Evolutionary conservation across 2,329 filamentous ascomycete species (phyloP).

Genomic region (Aspergillus pseudonomiae): DNA sequence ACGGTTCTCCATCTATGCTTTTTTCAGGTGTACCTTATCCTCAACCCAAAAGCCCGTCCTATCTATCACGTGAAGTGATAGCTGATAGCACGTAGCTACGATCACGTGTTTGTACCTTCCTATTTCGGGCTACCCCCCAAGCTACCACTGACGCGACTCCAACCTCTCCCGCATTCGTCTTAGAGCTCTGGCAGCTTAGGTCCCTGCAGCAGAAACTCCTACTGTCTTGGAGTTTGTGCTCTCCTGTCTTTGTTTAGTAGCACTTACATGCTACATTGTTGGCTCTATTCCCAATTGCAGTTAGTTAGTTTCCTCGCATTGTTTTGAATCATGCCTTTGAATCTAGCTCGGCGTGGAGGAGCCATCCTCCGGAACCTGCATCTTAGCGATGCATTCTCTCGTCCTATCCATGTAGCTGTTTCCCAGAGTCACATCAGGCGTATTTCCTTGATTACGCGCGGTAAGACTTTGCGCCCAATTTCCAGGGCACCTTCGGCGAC

Average conservation of each 20-base stretch:
- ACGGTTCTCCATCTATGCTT: conserved; percentile 1
- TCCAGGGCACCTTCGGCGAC: conserved; percentile 16
- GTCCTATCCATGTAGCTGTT: conserved; percentile 29
- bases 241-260: neutral
- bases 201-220: conserved; percentile 12
- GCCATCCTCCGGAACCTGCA: conserved; percentile 34
- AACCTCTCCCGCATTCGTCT: conserved; percentile 36
- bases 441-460: conserved; percentile 26
- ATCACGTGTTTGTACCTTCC: conserved; percentile 25
- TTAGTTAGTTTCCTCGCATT: neutral
- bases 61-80: conserved; percentile 15
- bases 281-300: too few relatives aligned
- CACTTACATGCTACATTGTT: neutral
- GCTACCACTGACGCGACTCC: conserved; percentile 25
- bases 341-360: conserved; percentile 34
- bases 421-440: conserved; percentile 31
- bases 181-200: conserved; percentile 19
- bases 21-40: conserved; percentile 8
- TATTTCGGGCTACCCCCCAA: conserved; percentile 29
- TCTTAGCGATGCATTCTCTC: conserved; percentile 27
- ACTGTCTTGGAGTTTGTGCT: neutral
- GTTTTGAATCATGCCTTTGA: conserved; percentile 34
- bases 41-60: neutral
- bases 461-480: conserved; percentile 17
- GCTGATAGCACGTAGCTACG: neutral